Evolutionary conservation across 495 filamentous ascomycete genomes (phyloP).

Genomic region (Hamigera avellanea): DNA sequence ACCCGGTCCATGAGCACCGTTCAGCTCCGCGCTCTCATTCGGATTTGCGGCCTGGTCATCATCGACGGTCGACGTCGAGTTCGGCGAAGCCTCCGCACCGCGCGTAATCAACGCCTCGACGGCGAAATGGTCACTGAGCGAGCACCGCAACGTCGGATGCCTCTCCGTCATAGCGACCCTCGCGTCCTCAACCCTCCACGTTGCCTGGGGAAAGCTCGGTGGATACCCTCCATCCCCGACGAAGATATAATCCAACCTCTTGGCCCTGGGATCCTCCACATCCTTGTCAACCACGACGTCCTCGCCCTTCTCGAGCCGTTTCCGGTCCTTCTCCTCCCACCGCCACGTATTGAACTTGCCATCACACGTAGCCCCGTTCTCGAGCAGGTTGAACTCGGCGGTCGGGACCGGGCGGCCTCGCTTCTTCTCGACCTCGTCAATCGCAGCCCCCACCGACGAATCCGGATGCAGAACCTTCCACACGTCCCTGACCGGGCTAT

Average conservation of each 20-base stretch:
- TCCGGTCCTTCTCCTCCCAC: constrained; percentile 58
- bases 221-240: constrained; percentile 35
- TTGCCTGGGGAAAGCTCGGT: constrained; percentile 17
- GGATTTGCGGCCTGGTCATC: background rate
- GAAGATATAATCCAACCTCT: constrained; percentile 95
- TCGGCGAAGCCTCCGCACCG: background rate
- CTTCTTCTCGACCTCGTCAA: constrained; percentile 47
- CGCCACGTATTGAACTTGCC: constrained; percentile 84
- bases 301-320: constrained; percentile 46
- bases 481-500: constrained; percentile 67
- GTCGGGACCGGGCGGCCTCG: constrained; percentile 44
- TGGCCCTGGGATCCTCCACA: constrained; percentile 56
- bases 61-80: constrained; percentile 1
- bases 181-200: constrained; percentile 56
- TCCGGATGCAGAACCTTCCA: constrained; percentile 77
- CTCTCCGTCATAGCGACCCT: constrained; percentile 71
- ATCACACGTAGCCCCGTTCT: constrained; percentile 84
- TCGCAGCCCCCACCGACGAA: constrained; percentile 59
- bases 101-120: constrained; percentile 41
- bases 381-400: constrained; percentile 60
- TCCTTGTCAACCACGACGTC: constrained; percentile 44
- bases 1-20: background rate
- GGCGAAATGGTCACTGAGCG: constrained; percentile 87
- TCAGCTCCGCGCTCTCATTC: too few species aligned
- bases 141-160: constrained; percentile 72